Evolutionary conservation across 352 stramenopile genomes (phyloP).

Genomic region (Globisporangium emineosum): DNA sequence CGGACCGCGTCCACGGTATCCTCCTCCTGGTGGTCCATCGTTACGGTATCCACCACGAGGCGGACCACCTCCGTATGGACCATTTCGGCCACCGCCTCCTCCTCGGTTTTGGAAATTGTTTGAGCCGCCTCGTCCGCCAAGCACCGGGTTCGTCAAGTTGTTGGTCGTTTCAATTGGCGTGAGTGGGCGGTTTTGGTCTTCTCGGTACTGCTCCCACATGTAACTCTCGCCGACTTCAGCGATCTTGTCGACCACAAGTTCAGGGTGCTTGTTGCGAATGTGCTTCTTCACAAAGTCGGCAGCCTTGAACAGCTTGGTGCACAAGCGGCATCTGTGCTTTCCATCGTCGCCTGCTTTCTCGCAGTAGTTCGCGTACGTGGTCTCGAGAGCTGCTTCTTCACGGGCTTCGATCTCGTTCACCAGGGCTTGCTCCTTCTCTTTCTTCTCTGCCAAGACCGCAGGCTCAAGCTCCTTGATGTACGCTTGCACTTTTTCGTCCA

Average conservation of each 20-base stretch:
- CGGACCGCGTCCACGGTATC: constrained; percentile 49
- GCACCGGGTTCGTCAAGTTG: constrained; percentile 48
- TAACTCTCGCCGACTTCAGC: constrained; percentile 79
- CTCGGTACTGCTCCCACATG: constrained; percentile 87
- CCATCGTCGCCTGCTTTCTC: constrained; percentile 81
- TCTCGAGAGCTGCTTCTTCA: constrained; percentile 69
- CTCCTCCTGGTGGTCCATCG: constrained; percentile 31
- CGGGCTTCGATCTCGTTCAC: constrained; percentile 74
- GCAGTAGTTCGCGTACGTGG: constrained; percentile 78
- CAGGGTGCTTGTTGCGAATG: constrained; percentile 85
- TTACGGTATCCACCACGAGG: constrained; percentile 46
- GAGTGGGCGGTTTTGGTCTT: constrained; percentile 75
- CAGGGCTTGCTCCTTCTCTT: constrained; percentile 50
- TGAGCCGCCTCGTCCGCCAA: constrained; percentile 40
- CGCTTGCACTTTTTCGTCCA: constrained; percentile 76
- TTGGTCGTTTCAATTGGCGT: constrained; percentile 72
- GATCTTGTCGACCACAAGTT: constrained; percentile 81
- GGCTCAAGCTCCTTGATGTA: constrained; percentile 59
- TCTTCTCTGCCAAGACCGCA: constrained; percentile 44
- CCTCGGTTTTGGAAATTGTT: constrained; percentile 31
- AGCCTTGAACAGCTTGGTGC: constrained; percentile 86
- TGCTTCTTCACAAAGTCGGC: constrained; percentile 89
- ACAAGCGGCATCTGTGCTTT: constrained; percentile 82
- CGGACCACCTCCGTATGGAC: constrained; percentile 25
- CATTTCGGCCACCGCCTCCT: constrained; percentile 25